Base-by-base conservation (phyloP, 495 filamentous ascomycete genomes). In the Penicillium paxilli region DNA sequence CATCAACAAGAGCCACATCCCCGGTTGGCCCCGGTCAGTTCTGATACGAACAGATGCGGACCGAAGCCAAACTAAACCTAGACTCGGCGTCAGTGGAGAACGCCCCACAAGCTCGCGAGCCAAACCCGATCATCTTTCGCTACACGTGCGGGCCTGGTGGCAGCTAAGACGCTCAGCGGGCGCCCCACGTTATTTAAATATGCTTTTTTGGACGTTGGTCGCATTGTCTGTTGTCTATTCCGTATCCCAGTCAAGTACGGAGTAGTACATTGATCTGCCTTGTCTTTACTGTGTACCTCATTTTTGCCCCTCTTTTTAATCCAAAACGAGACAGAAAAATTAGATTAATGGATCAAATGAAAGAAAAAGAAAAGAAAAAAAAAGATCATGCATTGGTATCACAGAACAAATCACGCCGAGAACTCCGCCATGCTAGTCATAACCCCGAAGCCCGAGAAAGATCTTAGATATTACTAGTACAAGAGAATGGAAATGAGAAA, bases 391-490 rank as follows among this genome's bases (percentile, higher is more conserved):
- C n/a, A 47, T 44, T 52, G 41, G 46, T 44, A 59, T 55, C 53
- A 57, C 47, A 50, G 40, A 30, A 45, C 37, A 49, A 38, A 54
- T 30, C 50, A 44, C 17, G 21, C 47, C 32, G 14, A 44, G 26
- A 58, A 63, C 63, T 48, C 63, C 62, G 41, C 59, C 54, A 63
- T 66, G 49, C 60, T 52, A 57, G 47, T 55, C 38, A 21, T 40
- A 47, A 51, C n/a, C 46, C 26, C 42, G 23, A 35, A 19, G 19
- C 8, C 40, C 40, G 20, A 42, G n/a, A 42, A 42, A 9, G 17
- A 42, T 42, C 40, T 23, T 26, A 45, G 30, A 21, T 47, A 40
- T 33, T 53, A 23, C 33, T 41, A 19, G 30, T 9, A 21, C n/a
- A n/a, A n/a, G n/a, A n/a, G n/a, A n/a, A n/a, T n/a, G n/a, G n/a